Evolutionary conservation across 352 stramenopile species (phyloP).

Genomic region (Pythium myriotylum): DNA sequence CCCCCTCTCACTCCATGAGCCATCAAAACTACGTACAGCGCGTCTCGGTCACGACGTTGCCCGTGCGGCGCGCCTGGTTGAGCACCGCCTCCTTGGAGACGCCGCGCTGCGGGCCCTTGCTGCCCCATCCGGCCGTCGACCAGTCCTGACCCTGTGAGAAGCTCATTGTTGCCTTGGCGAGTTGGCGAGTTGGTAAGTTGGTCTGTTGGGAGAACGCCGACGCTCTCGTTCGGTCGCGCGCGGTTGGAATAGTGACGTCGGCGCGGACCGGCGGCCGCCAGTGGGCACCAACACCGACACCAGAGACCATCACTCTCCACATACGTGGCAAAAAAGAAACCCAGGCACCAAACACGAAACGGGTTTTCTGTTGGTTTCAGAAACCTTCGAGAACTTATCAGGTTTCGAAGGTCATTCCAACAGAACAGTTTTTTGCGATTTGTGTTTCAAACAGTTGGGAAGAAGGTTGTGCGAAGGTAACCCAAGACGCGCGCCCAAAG

Average conservation of each 20-base stretch:
- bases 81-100: slow-evolving; percentile 68
- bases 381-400: slow-evolving; percentile 22
- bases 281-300: slow-evolving; percentile 15
- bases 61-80: slow-evolving; percentile 71
- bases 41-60: slow-evolving; percentile 72
- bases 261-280: not conserved
- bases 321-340: slow-evolving; percentile 24
- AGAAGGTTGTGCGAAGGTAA: slow-evolving; percentile 18
- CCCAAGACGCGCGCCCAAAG: no score
- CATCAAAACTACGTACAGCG: slow-evolving; percentile 51
- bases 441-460: slow-evolving; percentile 14
- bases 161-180: slow-evolving; percentile 45
- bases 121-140: slow-evolving; percentile 70
- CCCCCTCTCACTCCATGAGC: no score
- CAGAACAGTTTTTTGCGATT: no score
- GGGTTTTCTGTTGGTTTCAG: not conserved
- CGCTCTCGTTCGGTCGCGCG: not conserved
- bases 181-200: slow-evolving; percentile 18
- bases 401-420: slow-evolving; percentile 1
- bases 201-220: not conserved
- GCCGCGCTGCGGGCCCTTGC: slow-evolving; percentile 57
- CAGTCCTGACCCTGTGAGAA: slow-evolving; percentile 84
- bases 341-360: slow-evolving; percentile 9
- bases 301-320: slow-evolving; percentile 23
- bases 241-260: slow-evolving; percentile 14